Conservation (phyloP, 2,329 filamentous ascomycete species). For the Colletotrichum tofieldiae region DNA sequence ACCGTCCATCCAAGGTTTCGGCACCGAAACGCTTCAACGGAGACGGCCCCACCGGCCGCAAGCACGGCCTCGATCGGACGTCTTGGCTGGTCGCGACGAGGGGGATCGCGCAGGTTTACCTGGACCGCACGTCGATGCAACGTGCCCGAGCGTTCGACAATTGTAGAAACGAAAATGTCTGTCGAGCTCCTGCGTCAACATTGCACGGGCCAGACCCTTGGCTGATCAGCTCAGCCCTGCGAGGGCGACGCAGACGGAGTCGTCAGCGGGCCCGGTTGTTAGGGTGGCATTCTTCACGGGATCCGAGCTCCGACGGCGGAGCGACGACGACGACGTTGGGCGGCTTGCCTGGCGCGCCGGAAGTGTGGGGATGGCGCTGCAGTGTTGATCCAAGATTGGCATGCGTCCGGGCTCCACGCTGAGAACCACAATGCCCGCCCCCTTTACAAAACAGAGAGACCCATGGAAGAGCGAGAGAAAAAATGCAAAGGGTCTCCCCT, state of each 20-base stretch:
- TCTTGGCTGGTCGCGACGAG: neutral
- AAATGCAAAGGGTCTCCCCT: conserved; percentile 16
- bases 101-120: neutral
- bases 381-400: conserved; percentile 4
- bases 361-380: conserved; percentile 13
- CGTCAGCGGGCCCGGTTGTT: conserved; percentile 29
- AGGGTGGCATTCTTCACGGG: conserved; percentile 13
- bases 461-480: neutral
- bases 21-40: neutral
- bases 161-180: neutral
- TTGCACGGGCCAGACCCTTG: neutral
- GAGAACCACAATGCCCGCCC: conserved; percentile 4
- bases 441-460: neutral
- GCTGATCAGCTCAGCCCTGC: conserved; percentile 35
- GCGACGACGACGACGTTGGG: conserved; percentile 11
- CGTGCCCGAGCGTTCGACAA: neutral
- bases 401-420: neutral
- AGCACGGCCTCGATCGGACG: conserved; percentile 18
- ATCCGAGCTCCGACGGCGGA: conserved; percentile 30
- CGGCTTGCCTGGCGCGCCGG: neutral
- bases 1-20: neutral
- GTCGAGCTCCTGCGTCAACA: neutral
- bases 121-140: neutral
- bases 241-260: conserved; percentile 32
- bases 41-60: neutral